These are phyloP conservation scores for Pittosporum tobira DNA, from an alignment of 129 eudicot species.

Conservation along the genomic window DNA sequence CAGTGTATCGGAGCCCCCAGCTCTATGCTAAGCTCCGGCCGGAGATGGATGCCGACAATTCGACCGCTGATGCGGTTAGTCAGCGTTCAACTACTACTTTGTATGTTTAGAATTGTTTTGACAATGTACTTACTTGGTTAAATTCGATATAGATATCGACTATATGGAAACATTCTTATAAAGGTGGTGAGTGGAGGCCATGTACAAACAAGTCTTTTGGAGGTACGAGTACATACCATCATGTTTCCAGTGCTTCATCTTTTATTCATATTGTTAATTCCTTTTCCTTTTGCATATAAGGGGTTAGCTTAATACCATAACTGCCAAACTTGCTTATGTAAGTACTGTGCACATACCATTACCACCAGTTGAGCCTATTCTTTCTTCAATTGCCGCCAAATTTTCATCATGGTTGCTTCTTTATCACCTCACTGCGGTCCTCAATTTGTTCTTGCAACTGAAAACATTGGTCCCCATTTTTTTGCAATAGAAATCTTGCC, in stretches of 20 bases:
- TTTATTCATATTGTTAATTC: background rate
- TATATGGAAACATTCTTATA: constrained; percentile 73
- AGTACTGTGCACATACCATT: too few relatives aligned
- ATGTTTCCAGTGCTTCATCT: background rate
- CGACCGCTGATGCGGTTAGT: constrained; percentile 69
- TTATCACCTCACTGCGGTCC: too few relatives aligned
- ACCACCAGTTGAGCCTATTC: too few relatives aligned
- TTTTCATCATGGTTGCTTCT: too few relatives aligned
- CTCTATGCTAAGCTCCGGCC: constrained; percentile 58
- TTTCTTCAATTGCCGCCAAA: too few relatives aligned
- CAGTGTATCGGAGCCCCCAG: constrained; percentile 77
- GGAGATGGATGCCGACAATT: constrained; percentile 69
- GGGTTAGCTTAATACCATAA: background rate
- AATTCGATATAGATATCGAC: constrained; percentile 58
- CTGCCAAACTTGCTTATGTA: background rate
- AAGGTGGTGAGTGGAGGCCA: constrained; percentile 86
- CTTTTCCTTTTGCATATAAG: background rate
- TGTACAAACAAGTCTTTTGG: constrained; percentile 53
- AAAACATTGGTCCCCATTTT: too few relatives aligned
- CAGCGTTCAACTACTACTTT: background rate
- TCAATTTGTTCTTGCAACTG: too few relatives aligned
- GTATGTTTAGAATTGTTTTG: background rate
- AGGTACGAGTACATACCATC: constrained; percentile 38
- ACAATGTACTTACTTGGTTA: background rate
- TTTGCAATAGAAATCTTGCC: background rate